Evolutionary conservation across 140 eudicot genomes (phyloP), one percentile per base, ranked within the genome.

Genomic region (Oenanthe javanica): DNA sequence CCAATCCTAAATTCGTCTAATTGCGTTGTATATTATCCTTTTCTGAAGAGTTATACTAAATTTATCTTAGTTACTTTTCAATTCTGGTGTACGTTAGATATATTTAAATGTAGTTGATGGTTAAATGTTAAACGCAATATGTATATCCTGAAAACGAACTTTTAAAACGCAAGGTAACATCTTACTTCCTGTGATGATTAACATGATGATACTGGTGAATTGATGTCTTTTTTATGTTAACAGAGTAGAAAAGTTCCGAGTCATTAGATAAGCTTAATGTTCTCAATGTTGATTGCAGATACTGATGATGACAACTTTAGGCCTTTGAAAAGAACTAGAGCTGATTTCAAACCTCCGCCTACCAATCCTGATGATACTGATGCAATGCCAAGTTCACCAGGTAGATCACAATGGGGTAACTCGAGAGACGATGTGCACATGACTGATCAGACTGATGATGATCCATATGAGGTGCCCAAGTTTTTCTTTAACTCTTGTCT

Each of bases 361-460:
- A 27, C 82, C 18, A 84, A 82, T 46, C 89, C 88, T 31, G 96
- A 89, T 76, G 97, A 91, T 67, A 83, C 88, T 80, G 97, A 91
- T 79, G 88, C 90, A 50, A 82, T 89, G 86, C 93, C 86, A 57
- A 91, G 97, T 80, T 87, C 97, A 27, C 97, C 93, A 4, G 93
- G 91, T 42, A 85, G 90, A 80, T 85, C 93, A 57, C 91, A 87
- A 75, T 79, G 83, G 47, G 93, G 90, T 66, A 81, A 87, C 80
- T 91, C 95, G 8, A 87, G 93, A 69, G 91, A 86, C 63, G 97
- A 93, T 82, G 89, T 87, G 21, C 93, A 87, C 80, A 89, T 88
- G 91, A 92, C 97, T 82, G 99, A 93, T 86, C 89, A 81, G 67
- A 87, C 97, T 10, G 98, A 93, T 72, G 96, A 93, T 84, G 94